Base-by-base conservation (phyloP, 768 basidiomycete species). In the Bullera alba region DNA sequence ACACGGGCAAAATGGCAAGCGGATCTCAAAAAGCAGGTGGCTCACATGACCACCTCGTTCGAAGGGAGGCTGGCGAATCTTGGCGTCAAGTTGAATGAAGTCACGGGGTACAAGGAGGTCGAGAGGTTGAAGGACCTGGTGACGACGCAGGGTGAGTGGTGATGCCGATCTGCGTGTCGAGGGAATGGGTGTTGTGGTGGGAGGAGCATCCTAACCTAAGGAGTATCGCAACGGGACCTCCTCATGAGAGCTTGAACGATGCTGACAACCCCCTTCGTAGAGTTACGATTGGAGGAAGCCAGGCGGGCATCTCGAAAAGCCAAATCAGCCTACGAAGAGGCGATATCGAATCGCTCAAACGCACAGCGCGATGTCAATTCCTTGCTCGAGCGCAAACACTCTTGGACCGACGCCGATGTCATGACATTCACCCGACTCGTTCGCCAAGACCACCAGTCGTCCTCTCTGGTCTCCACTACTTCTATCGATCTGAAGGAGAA, bases 311-410 rank as follows among this genome's bases (percentile, higher is more conserved):
- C 91, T 0, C 77, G 81, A 34, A 71, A 77, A 28, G 84, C 89
- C 4, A 97, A 97, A 74, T 65, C 70, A 5, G 79, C 80, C 4
- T 84, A 92, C 63, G 86, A 87, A 50, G 73, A 78, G 48, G 87
- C 91, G 0, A 86, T 92, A n/a, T 67, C 79, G 10, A 77, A 81
- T 60, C 84, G 92, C 4, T 83, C 88, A 7, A 78, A 82, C 37
- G 88, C 88, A 3, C 93, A 99, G 70, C 82, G 87, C n/a, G 86
- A 93, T 71, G 88, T 95, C 46, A 97, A 96, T 73, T 87, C 92
- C 67, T 81, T 99, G 2, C 76, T 97, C 15, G 86, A 90, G 70
- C 87, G 95, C 52, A 97, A 97, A 76, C 85, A 85, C 1, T 76
- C 73, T n/a, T 99, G 95, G 95, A 82, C 78, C n/a, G 87, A 89